Evolutionary conservation across 1,284 basidiomycete species (phyloP), one percentile per base, ranked within the genome.

Genomic region (Ustilago nuda): DNA sequence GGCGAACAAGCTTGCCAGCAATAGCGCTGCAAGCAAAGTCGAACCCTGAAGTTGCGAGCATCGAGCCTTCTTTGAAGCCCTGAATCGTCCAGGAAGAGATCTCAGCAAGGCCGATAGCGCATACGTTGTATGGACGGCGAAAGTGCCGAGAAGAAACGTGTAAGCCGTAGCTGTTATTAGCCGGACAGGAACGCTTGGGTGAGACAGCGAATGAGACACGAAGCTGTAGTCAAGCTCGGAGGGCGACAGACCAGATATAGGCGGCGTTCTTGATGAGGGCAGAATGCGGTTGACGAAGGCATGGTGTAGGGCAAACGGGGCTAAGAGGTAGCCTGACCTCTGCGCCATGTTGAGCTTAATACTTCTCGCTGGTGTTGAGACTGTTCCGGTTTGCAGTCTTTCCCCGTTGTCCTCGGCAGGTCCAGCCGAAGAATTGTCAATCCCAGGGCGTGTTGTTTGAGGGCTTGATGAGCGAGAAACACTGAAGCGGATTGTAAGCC

Each of bases 211-310:
- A 35, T 66, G 56, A 3, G 74, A 57, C 12, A 85, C 82, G 61
- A 79, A 82, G n/a, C 72, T 61, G 62, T 81, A 75, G 35, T 84
- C 83, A 3, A 84, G 69, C 51, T 82, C 77, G 8, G 78, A 73
- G 3, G 82, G 81, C 1, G 79, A 80, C 15, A 83, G 64, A 9
- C 55, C 52, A 11, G 46, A 36, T 53, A 81, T 80, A 3, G 81
- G 78, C 5, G 68, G 36, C 0, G 15, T 15, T 9, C 41, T 7
- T 2, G 52, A 59, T 2, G 80, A 63, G 1, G 82, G 81, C 0
- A 77, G 51, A 30, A 84, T 19, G 15, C 83, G 78, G 52, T 83
- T 82, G 56, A 75, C 51, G 15, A 61, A 59, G 1, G 73, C 70
- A 57, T 84, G 83, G 33, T 75, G 65, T 0, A 75, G 8, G 0